These are phyloP conservation scores for Claviceps lovelessii DNA, from an alignment of 2,329 filamentous ascomycete genomes.

Conservation along the genomic window DNA sequence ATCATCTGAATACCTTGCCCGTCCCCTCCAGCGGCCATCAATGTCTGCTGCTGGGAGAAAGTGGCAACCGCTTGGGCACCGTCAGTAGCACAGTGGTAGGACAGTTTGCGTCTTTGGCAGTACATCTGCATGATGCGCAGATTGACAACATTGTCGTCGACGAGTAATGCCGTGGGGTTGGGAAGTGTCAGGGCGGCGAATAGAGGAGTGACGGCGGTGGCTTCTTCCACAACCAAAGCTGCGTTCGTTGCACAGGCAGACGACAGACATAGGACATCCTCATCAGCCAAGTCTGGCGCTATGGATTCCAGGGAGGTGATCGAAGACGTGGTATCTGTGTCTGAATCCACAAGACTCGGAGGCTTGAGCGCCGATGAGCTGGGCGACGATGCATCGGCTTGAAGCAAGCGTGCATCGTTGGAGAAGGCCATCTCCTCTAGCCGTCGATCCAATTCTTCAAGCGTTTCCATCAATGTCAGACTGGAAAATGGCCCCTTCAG, in stretches of 20 bases:
- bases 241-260: not conserved
- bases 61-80: conserved; percentile 28
- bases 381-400: not conserved
- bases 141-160: conserved; percentile 35
- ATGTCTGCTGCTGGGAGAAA: conserved; percentile 10
- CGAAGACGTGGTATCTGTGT: not conserved
- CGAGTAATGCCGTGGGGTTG: conserved; percentile 21
- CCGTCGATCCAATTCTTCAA: not conserved
- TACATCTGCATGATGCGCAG: conserved; percentile 33
- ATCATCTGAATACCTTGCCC: conserved; percentile 10
- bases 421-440: not conserved
- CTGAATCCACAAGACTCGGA: not conserved
- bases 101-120: conserved; percentile 27
- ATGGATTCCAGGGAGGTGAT: not conserved
- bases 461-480: not conserved
- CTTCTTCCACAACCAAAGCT: not conserved
- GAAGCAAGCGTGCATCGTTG: not conserved
- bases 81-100: conserved; percentile 27
- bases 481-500: not conserved
- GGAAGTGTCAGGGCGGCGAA: not conserved
- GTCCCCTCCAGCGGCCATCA: conserved; percentile 1
- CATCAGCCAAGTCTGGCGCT: not conserved
- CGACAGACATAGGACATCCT: not conserved
- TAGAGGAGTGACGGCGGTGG: not conserved
- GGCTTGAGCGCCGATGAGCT: not conserved